phyloP scores from a whole-genome alignment of 2,329 filamentous ascomycete genomes.

The Trichophyton simii region DNA sequence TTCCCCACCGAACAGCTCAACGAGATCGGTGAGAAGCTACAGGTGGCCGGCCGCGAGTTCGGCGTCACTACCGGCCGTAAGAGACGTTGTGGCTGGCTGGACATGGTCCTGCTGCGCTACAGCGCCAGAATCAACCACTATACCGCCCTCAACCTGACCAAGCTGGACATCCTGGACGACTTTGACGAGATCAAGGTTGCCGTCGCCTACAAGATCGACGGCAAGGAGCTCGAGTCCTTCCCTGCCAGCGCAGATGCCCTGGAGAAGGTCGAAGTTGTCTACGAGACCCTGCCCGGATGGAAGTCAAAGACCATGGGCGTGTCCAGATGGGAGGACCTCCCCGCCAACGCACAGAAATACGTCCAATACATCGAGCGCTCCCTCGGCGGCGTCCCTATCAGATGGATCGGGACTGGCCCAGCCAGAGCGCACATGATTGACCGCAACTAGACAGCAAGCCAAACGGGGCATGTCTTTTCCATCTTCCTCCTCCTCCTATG shows the following conservation, averaged over 20 bases:
- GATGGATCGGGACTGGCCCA: conserved; percentile 53
- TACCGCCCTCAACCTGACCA: conserved; percentile 49
- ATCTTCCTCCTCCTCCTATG: neutral
- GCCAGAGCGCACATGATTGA: conserved; percentile 50
- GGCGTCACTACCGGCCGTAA: conserved; percentile 49
- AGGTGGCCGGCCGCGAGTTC: conserved; percentile 43
- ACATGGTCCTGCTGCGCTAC: conserved; percentile 52
- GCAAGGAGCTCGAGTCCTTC: conserved; percentile 41
- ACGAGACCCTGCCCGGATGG: conserved; percentile 50
- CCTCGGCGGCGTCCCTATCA: conserved; percentile 44
- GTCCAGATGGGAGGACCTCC: conserved; percentile 45
- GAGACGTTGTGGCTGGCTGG: conserved; percentile 53
- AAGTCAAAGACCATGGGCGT: conserved; percentile 46
- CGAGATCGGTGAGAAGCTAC: conserved; percentile 44
- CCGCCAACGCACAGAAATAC: conserved; percentile 46
- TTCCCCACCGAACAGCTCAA: conserved; percentile 53
- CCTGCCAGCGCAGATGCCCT: conserved; percentile 44
- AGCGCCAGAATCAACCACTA: conserved; percentile 44
- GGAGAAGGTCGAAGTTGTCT: conserved; percentile 43
- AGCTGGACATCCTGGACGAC: conserved; percentile 52
- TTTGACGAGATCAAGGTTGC: conserved; percentile 53
- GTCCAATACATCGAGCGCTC: conserved; percentile 49
- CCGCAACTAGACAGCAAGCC: conserved; percentile 17
- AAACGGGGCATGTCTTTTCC: neutral
- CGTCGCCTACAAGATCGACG: conserved; percentile 43